Evolutionary conservation across 306 rosid genomes (phyloP).

Genomic region (Vigna trinervia): DNA sequence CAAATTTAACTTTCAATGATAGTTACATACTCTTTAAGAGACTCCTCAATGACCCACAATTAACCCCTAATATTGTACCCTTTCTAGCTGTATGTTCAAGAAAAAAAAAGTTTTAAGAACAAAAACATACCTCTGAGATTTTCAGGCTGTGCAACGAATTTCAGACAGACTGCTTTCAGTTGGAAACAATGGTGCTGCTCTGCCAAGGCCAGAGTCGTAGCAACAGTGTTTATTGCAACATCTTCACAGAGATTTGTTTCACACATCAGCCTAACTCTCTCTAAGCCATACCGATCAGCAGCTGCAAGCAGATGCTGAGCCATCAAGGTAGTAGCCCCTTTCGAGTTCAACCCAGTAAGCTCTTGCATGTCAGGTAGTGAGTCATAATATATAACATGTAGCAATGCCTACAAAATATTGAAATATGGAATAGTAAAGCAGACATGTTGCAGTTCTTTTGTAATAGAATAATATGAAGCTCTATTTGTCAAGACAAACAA

Average conservation of each 20-base stretch:
- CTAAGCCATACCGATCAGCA: conserved; percentile 83
- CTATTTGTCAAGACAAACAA: conserved; percentile 33
- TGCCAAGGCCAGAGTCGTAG: conserved; percentile 86
- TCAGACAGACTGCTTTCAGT: conserved; percentile 85
- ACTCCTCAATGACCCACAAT: conserved; percentile 1
- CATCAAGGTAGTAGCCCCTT: conserved; percentile 77
- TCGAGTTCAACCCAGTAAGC: conserved; percentile 69
- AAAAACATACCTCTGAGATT: conserved; percentile 69
- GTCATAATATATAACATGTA: conserved; percentile 83
- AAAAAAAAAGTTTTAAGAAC: conserved; percentile 23
- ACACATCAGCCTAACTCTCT: conserved; percentile 73
- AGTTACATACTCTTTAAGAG: neutral
- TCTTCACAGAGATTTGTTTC: conserved; percentile 75
- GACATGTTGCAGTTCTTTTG: conserved; percentile 40
- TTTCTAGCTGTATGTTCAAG: neutral
- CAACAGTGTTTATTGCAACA: conserved; percentile 82
- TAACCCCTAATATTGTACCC: neutral
- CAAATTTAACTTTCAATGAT: neutral
- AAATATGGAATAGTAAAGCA: conserved; percentile 32
- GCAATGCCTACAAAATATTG: conserved; percentile 68
- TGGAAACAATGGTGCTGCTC: conserved; percentile 94
- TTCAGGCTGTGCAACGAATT: conserved; percentile 77
- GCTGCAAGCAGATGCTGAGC: conserved; percentile 92
- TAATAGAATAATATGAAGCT: conserved; percentile 29
- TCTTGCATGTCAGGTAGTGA: conserved; percentile 76